A percentile compares a stretch with the other conserved stretches of the same genome.
phyloP scores from a whole-genome alignment of 345 rosid species.

The Heritiera littoralis region DNA sequence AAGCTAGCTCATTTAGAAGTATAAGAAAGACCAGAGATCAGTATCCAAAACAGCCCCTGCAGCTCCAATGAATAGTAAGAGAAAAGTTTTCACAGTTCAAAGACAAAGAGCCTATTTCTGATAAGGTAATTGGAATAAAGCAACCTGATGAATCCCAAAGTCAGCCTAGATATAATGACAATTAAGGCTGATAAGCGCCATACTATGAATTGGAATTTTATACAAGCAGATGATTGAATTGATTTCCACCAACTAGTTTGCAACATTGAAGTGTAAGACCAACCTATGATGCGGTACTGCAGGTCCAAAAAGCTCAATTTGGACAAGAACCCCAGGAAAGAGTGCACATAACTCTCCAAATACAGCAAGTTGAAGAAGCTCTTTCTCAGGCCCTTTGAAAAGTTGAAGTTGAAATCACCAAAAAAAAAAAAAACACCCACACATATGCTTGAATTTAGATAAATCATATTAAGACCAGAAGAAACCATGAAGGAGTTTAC shows the following conservation, averaged over 20 bases:
- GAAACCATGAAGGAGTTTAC: not conserved
- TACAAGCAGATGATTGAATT: not conserved
- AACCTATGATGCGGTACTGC: conserved; percentile 71
- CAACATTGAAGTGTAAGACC: conserved; percentile 22
- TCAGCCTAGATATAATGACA: not conserved
- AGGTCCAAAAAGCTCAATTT: conserved; percentile 77
- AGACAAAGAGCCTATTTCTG: not conserved
- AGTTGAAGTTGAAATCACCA: conserved; percentile 29
- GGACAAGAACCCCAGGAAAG: conserved; percentile 63
- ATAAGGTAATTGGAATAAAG: not conserved
- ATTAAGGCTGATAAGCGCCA: not conserved
- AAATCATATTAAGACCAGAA: not conserved
- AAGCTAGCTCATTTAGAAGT: not conserved
- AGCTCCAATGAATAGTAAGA: not conserved
- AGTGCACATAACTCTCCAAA: conserved; percentile 81
- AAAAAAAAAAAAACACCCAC: not conserved
- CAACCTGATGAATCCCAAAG: not conserved
- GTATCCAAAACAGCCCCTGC: not conserved
- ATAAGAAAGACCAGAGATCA: not conserved
- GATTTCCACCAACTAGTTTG: conserved; percentile 6
- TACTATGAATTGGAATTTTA: not conserved
- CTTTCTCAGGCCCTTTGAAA: conserved; percentile 85
- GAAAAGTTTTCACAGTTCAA: not conserved
- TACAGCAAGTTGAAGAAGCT: conserved; percentile 79
- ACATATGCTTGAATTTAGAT: not conserved